Percentiles rank a stretch among this genome's conserved stretches.
These are phyloP conservation scores for Penstemon davidsonii DNA, from an alignment of 257 asterid species.

Conservation along the genomic window DNA sequence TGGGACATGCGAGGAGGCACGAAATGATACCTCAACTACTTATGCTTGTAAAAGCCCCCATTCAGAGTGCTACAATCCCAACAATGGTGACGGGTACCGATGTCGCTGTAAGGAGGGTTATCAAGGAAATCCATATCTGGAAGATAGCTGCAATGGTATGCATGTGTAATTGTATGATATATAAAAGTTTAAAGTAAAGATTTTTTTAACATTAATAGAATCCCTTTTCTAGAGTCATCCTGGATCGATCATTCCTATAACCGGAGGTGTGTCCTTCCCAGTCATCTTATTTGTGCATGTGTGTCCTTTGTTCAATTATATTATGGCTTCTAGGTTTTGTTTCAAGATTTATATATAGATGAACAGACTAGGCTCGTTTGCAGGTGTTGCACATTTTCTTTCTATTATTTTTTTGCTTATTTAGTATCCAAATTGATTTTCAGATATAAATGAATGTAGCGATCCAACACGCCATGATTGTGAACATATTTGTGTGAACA, in stretches of 20 bases:
- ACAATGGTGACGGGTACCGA: constrained; percentile 30
- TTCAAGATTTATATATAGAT: no score
- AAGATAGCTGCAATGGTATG: constrained; percentile 31
- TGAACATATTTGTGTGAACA: constrained; percentile 25
- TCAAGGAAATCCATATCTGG: constrained; percentile 38
- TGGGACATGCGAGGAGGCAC: constrained; percentile 26
- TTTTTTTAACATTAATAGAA: no score
- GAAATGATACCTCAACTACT: not conserved
- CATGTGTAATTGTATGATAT: not conserved
- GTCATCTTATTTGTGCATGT: no score
- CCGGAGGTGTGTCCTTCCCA: no score
- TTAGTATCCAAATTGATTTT: not conserved
- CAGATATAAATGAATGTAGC: constrained; percentile 53
- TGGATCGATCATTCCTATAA: no score
- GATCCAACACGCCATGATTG: constrained; percentile 25
- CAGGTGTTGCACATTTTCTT: no score
- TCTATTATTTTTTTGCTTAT: not conserved
- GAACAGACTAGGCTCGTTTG: no score
- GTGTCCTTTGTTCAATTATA: no score
- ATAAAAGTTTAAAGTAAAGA: not conserved
- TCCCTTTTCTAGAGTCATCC: no score
- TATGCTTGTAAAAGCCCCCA: constrained; percentile 30
- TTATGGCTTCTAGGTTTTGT: no score
- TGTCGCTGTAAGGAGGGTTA: constrained; percentile 34
- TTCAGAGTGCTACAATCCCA: constrained; percentile 15